These are phyloP conservation scores for Sporothrix dimorphospora DNA, from an alignment of 2,329 filamentous ascomycete genomes.

Conservation along the genomic window DNA sequence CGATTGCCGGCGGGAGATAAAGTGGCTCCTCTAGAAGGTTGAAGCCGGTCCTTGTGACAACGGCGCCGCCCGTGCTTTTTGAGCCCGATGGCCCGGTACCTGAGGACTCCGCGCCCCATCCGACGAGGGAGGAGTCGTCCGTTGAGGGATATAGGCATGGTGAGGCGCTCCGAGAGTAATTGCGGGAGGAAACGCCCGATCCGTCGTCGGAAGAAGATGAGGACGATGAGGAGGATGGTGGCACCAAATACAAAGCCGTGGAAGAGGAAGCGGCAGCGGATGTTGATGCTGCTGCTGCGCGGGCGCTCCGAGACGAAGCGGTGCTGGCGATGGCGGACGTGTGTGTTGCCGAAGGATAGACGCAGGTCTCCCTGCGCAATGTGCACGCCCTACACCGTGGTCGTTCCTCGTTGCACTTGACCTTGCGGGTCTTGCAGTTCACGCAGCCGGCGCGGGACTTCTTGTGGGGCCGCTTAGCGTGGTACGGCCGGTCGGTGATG, in stretches of 20 bases:
- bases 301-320: constrained; percentile 18
- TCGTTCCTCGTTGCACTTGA: constrained; percentile 58
- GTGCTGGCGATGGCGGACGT: neutral
- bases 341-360: constrained; percentile 44
- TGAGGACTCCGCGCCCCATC: neutral
- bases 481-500: constrained; percentile 41
- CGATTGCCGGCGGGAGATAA: constrained; percentile 42
- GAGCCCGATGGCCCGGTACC: neutral
- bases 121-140: neutral
- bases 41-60: constrained; percentile 37
- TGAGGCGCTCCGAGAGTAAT: constrained; percentile 4
- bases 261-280: neutral
- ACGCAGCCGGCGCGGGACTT: constrained; percentile 57
- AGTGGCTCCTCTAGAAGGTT: constrained; percentile 40
- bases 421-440: constrained; percentile 59
- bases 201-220: constrained; percentile 23
- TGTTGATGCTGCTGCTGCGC: neutral
- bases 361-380: constrained; percentile 52
- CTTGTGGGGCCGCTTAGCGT: constrained; percentile 57
- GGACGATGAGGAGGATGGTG: neutral
- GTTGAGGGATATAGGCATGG: neutral
- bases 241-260: neutral
- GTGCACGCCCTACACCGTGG: constrained; percentile 55
- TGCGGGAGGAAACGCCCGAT: neutral
- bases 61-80: neutral